These are phyloP conservation scores for Talaromyces sp. DNA, from an alignment of 2,329 filamentous ascomycete species.

Conservation along the genomic window DNA sequence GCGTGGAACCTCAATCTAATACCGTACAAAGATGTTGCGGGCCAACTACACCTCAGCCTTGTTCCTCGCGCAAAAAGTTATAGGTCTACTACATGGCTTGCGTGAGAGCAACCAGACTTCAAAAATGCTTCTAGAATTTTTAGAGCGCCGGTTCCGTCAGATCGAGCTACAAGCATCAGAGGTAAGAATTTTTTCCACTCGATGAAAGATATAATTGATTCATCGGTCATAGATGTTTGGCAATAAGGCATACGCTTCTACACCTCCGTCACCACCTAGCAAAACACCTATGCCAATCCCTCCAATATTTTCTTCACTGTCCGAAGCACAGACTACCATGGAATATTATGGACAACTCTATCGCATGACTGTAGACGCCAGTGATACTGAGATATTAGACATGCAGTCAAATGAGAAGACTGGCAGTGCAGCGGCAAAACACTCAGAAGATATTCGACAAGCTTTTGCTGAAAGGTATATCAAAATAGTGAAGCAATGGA, in stretches of 20 bases:
- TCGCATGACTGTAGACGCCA: not conserved
- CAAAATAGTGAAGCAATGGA: conserved; percentile 5
- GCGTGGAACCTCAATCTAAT: not conserved
- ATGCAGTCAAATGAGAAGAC: not conserved
- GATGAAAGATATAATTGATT: not conserved
- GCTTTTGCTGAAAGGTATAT: not conserved
- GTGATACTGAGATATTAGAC: not conserved
- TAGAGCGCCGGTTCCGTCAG: conserved; percentile 1
- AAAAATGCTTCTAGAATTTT: not conserved
- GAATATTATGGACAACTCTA: conserved; percentile 9
- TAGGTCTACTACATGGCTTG: not conserved
- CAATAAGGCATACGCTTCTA: not conserved
- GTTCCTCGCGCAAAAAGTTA: conserved; percentile 1
- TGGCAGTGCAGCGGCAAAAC: not conserved
- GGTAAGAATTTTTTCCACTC: not conserved
- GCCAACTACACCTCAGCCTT: conserved; percentile 5
- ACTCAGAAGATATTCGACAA: not conserved
- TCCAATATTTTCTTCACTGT: not conserved
- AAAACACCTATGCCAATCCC: not conserved
- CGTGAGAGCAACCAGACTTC: not conserved
- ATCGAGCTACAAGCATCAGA: conserved; percentile 6
- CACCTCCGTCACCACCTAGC: not conserved
- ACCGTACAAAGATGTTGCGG: conserved; percentile 1
- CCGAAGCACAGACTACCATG: not conserved
- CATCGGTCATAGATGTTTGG: not conserved